Conservation (phyloP, 768 basidiomycete genomes). For the Crepidotus variabilis region DNA sequence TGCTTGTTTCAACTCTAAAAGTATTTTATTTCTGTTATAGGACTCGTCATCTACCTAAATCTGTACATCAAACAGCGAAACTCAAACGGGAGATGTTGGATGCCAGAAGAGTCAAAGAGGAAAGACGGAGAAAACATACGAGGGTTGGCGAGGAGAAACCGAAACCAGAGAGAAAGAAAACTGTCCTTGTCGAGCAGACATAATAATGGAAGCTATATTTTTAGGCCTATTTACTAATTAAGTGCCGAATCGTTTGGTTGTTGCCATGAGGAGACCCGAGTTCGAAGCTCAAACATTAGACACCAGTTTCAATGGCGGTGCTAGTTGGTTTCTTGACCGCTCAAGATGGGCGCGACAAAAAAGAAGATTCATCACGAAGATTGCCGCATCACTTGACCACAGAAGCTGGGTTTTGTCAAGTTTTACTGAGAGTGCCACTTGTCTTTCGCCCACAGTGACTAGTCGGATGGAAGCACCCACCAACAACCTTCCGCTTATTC, state of each 20-base stretch:
- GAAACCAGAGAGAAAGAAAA: slow-evolving; percentile 86
- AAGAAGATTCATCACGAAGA: no score
- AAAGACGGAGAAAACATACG: slow-evolving; percentile 86
- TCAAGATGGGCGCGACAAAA: no score
- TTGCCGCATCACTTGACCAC: no score
- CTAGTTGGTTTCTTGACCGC: no score
- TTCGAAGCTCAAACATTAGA: not conserved
- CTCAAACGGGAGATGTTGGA: slow-evolving; percentile 95
- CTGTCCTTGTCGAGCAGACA: slow-evolving; percentile 78
- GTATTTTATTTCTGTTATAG: not conserved
- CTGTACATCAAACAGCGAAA: slow-evolving; percentile 83
- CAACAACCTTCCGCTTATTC: no score
- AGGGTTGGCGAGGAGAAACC: slow-evolving; percentile 84
- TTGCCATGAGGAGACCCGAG: not conserved
- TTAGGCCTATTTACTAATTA: not conserved
- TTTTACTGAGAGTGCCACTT: no score
- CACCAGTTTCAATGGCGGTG: no score
- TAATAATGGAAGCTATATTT: slow-evolving; percentile 19
- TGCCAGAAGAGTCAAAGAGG: slow-evolving; percentile 86
- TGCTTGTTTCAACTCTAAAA: not conserved
- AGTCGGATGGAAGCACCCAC: no score
- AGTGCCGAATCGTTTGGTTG: not conserved
- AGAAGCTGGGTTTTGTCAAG: no score
- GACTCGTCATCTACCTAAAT: slow-evolving; percentile 63
- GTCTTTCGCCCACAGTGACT: no score